These are phyloP conservation scores for Sequoia sempervirens DNA, from an alignment of 75 land plant species.

Conservation along the genomic window DNA sequence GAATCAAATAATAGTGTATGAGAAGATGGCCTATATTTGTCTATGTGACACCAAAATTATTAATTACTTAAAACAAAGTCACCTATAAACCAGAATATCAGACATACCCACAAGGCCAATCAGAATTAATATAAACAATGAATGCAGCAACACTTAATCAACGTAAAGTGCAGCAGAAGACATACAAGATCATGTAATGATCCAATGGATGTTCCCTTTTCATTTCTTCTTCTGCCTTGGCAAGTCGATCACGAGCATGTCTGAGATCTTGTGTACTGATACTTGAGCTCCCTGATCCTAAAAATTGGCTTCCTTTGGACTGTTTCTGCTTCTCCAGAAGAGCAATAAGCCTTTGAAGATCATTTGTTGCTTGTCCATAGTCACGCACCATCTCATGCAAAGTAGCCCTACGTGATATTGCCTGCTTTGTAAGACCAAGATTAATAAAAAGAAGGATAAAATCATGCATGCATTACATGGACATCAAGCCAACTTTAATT, in stretches of 20 bases:
- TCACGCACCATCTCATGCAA: constrained; percentile 88
- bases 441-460: neutral
- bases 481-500: neutral
- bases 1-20: neutral
- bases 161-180: neutral
- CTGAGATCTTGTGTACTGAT: constrained; percentile 44
- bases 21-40: neutral
- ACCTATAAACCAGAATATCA: neutral
- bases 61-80: neutral
- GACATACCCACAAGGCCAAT: neutral
- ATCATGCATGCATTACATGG: neutral
- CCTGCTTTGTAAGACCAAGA: constrained; percentile 31
- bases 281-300: constrained; percentile 21
- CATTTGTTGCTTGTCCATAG: constrained; percentile 68
- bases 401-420: constrained; percentile 89
- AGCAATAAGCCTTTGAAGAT: constrained; percentile 62
- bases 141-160: constrained; percentile 1
- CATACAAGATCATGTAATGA: constrained; percentile 85
- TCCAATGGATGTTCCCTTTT: constrained; percentile 65
- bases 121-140: neutral
- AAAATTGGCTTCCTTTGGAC: constrained; percentile 19
- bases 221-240: constrained; percentile 63
- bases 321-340: constrained; percentile 52
- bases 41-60: neutral
- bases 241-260: constrained; percentile 54